Evolutionary conservation across 495 filamentous ascomycete genomes (phyloP).

Genomic region (Coniosporium apollinis): DNA sequence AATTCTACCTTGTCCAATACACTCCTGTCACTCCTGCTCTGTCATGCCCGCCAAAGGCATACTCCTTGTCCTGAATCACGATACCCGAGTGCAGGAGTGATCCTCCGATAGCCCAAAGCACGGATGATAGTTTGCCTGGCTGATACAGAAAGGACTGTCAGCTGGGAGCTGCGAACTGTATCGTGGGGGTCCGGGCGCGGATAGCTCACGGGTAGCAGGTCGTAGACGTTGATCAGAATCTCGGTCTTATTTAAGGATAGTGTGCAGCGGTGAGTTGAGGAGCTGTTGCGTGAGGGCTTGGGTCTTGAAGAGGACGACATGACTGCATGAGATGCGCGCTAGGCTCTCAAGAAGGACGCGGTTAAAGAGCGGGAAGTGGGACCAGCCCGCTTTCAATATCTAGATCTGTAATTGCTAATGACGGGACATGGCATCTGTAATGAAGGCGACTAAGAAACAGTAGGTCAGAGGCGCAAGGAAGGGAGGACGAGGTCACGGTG

Average conservation of each 20-base stretch:
- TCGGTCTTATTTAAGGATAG: slow-evolving; percentile 48
- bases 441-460: too few relatives aligned
- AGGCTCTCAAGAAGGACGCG: too few relatives aligned
- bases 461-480: too few relatives aligned
- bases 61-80: slow-evolving; percentile 58
- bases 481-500: too few relatives aligned
- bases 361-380: too few relatives aligned
- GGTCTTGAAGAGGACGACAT: too few relatives aligned
- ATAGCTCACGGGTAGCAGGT: slow-evolving; percentile 45
- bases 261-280: slow-evolving; percentile 32
- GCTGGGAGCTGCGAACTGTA: not conserved
- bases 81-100: slow-evolving; percentile 65
- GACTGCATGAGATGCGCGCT: too few relatives aligned
- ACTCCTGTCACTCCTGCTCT: slow-evolving; percentile 49
- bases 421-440: too few relatives aligned
- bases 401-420: too few relatives aligned
- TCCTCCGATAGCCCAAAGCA: slow-evolving; percentile 55
- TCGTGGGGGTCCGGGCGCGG: not conserved
- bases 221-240: slow-evolving; percentile 65
- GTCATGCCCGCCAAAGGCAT: slow-evolving; percentile 70
- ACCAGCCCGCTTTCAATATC: too few relatives aligned
- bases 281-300: slow-evolving; percentile 14
- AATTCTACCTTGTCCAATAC: slow-evolving; percentile 51
- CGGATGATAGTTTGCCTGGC: slow-evolving; percentile 48
- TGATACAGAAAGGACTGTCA: slow-evolving; percentile 15